Base-by-base conservation (phyloP, 73 alveolate genomes). In the Tetrahymena thermophila region DNA sequence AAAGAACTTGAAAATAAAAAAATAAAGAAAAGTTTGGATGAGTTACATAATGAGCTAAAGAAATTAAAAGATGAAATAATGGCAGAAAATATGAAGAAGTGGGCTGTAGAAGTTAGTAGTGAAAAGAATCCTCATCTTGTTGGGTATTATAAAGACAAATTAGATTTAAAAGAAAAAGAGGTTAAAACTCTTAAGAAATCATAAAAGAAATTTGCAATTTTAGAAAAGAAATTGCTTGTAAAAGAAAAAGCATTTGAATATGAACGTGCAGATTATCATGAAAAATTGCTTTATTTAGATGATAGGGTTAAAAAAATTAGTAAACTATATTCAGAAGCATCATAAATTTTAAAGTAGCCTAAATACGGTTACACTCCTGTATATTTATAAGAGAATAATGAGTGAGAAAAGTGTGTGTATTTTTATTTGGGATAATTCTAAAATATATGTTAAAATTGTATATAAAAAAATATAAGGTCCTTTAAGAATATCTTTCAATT, bases 191-290 rank as follows among this genome's bases (percentile, higher is more conserved):
- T 94, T 23, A 94, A 94, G 34, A 96, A 94, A 43, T 94, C 94
- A 23, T 93, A 94, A 19, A 94, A 96, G 43, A 96, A 95, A 95
- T 94, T 96, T 55, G 93, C 96, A 10, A 94, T 93, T 17, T n/a
- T 94, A 40, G 98, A 96, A 93, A 94, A 94, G 85, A 94, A 96
- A 58, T 50, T 96, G 23, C 94, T 93, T 56, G 96, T 96, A 55
- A 96, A 96, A 71, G 98, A 96, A 58, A 96, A 96, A 28, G 98
- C 97, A 43, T 96, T 96, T 42, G 98, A 96, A 93, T 94, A 85
- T 44, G 98, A 96, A 89, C 95, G 98, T 56, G 93, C 95, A 35
- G 97, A 94, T 44, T 96, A 94, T 94, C 94, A 85, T 35, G 97
- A 96, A 56, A 85, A 95, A 25, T 94, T 96, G 5, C 93, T 95